A percentile compares a stretch with the other conserved stretches of the same genome.
Conservation (phyloP, 345 rosid genomes). For the Lepidium sativum region DNA sequence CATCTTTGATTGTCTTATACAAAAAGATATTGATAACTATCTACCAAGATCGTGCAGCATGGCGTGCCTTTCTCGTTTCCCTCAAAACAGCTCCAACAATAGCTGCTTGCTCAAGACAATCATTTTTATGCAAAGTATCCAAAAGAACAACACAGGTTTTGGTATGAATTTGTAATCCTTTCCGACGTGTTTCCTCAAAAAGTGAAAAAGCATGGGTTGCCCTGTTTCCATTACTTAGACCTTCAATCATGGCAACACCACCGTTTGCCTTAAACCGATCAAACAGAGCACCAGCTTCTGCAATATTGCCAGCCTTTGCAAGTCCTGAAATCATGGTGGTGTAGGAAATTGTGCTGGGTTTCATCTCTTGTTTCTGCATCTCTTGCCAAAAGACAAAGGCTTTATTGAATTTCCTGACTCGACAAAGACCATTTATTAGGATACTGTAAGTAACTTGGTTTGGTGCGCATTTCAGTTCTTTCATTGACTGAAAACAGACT, state of each 20-base stretch:
- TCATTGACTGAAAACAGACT: conserved; percentile 77
- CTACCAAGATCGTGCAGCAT: conserved; percentile 76
- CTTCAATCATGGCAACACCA: conserved; percentile 69
- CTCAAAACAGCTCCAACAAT: conserved; percentile 86
- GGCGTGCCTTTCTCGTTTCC: conserved; percentile 81
- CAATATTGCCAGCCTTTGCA: conserved; percentile 79
- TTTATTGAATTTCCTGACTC: conserved; percentile 78
- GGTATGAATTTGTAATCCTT: conserved; percentile 53
- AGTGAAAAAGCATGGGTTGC: conserved; percentile 66
- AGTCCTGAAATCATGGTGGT: conserved; percentile 84
- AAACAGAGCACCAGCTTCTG: conserved; percentile 58
- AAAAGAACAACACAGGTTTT: conserved; percentile 80
- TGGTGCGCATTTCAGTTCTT: conserved; percentile 61
- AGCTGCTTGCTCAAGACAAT: conserved; percentile 88
- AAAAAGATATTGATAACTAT: not conserved
- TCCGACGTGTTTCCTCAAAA: conserved; percentile 76
- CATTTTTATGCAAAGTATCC: conserved; percentile 81
- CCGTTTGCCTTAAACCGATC: conserved; percentile 64
- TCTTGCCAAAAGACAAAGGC: conserved; percentile 99
- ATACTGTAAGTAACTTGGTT: conserved; percentile 72
- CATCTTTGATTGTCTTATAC: not conserved
- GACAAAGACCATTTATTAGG: conserved; percentile 82
- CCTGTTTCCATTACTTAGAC: conserved; percentile 64
- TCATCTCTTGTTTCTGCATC: conserved; percentile 76
- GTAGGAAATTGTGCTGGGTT: conserved; percentile 63